These are phyloP conservation scores for Chlorella variabilis DNA, from an alignment of 163 green algal genomes.

Conservation along the genomic window DNA sequence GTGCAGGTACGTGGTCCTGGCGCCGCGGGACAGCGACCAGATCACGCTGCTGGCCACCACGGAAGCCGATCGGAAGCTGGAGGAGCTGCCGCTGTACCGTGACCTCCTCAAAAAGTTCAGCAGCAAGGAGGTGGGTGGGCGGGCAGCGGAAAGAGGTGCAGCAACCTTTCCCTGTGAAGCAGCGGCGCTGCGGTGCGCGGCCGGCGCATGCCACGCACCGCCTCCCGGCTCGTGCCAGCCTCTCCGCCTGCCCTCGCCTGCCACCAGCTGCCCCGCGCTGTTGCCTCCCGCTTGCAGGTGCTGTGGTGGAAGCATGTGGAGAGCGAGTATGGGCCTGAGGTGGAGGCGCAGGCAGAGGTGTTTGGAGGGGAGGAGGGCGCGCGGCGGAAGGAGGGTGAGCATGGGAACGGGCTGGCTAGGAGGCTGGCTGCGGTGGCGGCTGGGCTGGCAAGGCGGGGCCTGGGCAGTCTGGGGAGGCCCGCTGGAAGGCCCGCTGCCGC, in stretches of 20 bases:
- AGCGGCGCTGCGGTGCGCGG: no score
- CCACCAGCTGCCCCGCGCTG: no score
- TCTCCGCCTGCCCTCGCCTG: no score
- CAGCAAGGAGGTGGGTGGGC: conserved; percentile 79
- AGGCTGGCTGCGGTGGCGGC: no score
- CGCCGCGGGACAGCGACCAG: conserved; percentile 85
- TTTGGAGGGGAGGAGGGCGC: conserved; percentile 70
- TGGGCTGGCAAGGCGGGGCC: no score
- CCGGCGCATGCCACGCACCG: no score
- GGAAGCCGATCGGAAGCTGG: conserved; percentile 79
- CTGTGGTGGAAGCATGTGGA: conserved; percentile 69
- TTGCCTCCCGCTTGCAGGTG: no score
- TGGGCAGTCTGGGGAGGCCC: no score
- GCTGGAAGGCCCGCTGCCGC: no score
- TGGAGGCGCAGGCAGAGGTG: conserved; percentile 71
- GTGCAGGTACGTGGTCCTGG: conserved; percentile 92
- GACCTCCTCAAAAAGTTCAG: conserved; percentile 90
- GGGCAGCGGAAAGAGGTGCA: not conserved
- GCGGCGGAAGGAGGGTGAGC: not conserved
- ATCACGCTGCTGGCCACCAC: conserved; percentile 85
- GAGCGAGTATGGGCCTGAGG: conserved; percentile 69
- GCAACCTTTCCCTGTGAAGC: not conserved
- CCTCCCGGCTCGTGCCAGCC: no score
- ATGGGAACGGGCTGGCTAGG: not conserved
- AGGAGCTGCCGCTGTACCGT: conserved; percentile 82